A percentile compares a stretch with the other conserved stretches of the same genome.
phyloP scores from a whole-genome alignment of 371 early-diverging fungal species.

The Dentiscutata heterogama region DNA sequence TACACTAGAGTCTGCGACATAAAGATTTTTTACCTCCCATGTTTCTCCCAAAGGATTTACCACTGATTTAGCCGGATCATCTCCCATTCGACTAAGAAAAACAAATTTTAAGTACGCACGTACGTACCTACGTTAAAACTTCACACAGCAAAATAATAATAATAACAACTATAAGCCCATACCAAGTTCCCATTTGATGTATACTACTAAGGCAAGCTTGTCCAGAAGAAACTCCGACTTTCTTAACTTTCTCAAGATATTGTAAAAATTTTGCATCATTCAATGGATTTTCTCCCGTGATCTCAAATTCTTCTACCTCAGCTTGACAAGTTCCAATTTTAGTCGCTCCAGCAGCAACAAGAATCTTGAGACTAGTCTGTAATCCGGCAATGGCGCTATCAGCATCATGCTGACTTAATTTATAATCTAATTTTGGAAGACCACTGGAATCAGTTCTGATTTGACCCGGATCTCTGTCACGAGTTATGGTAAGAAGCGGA shows the following conservation, averaged over 20 bases:
- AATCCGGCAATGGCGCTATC: slow-evolving; percentile 63
- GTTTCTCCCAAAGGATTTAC: slow-evolving; percentile 78
- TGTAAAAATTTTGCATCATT: slow-evolving; percentile 51
- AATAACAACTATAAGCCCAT: slow-evolving; percentile 35
- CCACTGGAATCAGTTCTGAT: slow-evolving; percentile 55
- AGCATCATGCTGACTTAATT: slow-evolving; percentile 65
- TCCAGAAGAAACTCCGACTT: slow-evolving; percentile 45
- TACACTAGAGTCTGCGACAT: slow-evolving; percentile 77
- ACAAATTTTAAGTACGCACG: too few species aligned
- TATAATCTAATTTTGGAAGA: slow-evolving; percentile 58
- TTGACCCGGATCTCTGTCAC: slow-evolving; percentile 72
- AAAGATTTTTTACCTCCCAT: slow-evolving; percentile 79
- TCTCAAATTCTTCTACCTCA: slow-evolving; percentile 62
- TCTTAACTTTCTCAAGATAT: slow-evolving; percentile 50
- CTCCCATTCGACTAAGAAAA: slow-evolving; percentile 71
- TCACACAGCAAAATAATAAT: not conserved
- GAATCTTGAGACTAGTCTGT: slow-evolving; percentile 60
- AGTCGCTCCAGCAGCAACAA: slow-evolving; percentile 76
- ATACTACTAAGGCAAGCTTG: slow-evolving; percentile 59
- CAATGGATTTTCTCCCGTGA: slow-evolving; percentile 50
- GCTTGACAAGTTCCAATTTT: slow-evolving; percentile 67
- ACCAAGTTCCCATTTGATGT: slow-evolving; percentile 78
- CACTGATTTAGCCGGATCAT: slow-evolving; percentile 64
- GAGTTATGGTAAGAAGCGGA: slow-evolving; percentile 67
- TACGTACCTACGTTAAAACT: not conserved